These are phyloP conservation scores for Pyrenochaeta sp. DNA, from an alignment of 2,329 filamentous ascomycete genomes.

Conservation along the genomic window DNA sequence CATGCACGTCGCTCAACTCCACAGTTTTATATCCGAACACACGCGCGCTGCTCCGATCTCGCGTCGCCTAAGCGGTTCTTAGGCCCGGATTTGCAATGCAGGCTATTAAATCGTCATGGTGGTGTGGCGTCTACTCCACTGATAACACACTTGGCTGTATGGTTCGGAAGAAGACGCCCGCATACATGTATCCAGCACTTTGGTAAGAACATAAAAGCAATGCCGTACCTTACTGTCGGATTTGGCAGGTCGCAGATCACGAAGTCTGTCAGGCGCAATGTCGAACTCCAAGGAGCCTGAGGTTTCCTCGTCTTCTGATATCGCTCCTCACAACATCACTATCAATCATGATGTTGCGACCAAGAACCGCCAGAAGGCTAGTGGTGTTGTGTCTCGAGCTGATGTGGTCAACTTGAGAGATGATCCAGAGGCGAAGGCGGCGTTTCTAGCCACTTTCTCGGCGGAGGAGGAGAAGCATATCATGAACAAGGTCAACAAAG, in stretches of 20 bases:
- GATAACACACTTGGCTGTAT: conserved; percentile 11
- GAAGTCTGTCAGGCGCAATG: background rate
- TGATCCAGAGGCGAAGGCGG: conserved; percentile 27
- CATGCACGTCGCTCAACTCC: conserved; percentile 1
- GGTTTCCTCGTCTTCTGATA: conserved; percentile 4
- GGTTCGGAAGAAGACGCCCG: conserved; percentile 2
- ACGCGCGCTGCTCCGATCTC: conserved; percentile 6
- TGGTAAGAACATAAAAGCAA: conserved; percentile 1
- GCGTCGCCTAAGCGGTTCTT: background rate
- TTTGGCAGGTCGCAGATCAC: conserved; percentile 4
- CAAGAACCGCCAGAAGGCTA: conserved; percentile 15
- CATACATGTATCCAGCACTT: conserved; percentile 1
- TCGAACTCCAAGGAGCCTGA: conserved; percentile 7
- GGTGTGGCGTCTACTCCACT: conserved; percentile 2
- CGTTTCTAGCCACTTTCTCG: conserved; percentile 27
- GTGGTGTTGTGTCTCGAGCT: conserved; percentile 14
- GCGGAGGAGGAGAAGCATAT: conserved; percentile 30
- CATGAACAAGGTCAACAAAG: conserved; percentile 31
- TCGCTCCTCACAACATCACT: conserved; percentile 1
- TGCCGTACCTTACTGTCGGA: background rate
- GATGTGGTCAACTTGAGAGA: conserved; percentile 23
- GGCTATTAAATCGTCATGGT: conserved; percentile 18
- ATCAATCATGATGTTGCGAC: conserved; percentile 20
- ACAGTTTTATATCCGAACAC: background rate
- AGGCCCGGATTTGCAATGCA: conserved; percentile 10